Base-by-base conservation (phyloP, 352 stramenopile species). In the Globisporangium acanthophoron region DNA sequence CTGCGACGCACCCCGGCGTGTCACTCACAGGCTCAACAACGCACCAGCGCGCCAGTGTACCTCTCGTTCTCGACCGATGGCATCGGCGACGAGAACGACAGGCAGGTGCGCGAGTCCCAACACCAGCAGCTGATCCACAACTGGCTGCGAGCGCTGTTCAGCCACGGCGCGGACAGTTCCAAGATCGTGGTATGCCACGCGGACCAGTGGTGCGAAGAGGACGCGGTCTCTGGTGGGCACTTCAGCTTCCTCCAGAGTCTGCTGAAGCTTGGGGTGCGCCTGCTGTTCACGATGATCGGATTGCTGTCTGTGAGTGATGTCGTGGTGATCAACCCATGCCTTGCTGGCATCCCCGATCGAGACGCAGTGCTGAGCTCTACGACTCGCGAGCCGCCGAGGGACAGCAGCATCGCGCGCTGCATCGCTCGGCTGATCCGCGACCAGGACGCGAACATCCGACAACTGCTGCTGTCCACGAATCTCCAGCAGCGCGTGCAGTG, bases 201-300 rank as follows among this genome's bases (percentile, higher is more conserved):
- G 0, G 82, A 94, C 67, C 67, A 74, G n/a, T 92, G 79, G 76
- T 78, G 69, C 41, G 66, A 71, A 12, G 66, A 59, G 24, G 31
- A 56, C n/a, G 58, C 31, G 41, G n/a, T 5, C 49, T 8, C 29
- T 5, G 21, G 57, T 0, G 15, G 29, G 20, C 62, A 46, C 0
- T 52, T 56, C 18, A 13, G 48, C 9, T 88, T 90, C 62, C 58
- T 92, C 4, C 44, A 74, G 15, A 56, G 65, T 16, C 11, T 92
- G 9, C 61, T 78, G 12, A 39, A 56, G 12, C 57, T 75, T 1
- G 69, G 74, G 0, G 67, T 91, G 2, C 64, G 67, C 0, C 52
- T 94, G 21, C 67, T 84, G 16, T 92, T 94, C 57, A 64, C 87
- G 48, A 69, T 85, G 68, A 52, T 92, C 52, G 85, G 85, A 2